Conservation (phyloP, 2,329 filamentous ascomycete species). For the Fusarium pseudoanthophilum region DNA sequence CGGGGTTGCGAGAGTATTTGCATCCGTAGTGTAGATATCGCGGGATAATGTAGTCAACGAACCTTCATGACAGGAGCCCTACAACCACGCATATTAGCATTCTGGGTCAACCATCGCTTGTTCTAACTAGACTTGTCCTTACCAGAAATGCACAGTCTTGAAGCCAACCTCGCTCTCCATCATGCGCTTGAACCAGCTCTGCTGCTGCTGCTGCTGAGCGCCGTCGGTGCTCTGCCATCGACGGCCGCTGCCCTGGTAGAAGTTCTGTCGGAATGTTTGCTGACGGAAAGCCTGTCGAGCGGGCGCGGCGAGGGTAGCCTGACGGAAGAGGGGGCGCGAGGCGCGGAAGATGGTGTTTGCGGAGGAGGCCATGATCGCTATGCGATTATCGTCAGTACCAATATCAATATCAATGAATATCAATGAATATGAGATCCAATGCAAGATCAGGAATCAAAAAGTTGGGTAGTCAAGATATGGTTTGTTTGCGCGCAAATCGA, state of each 20-base stretch:
- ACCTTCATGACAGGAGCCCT: conserved; percentile 94
- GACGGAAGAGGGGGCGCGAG: conserved; percentile 66
- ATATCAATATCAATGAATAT: conserved; percentile 14
- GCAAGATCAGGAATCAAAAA: neutral
- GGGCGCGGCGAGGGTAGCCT: conserved; percentile 63
- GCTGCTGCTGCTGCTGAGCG: conserved; percentile 54
- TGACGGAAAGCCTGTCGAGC: conserved; percentile 65
- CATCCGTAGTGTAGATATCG: neutral
- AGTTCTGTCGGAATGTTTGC: conserved; percentile 55
- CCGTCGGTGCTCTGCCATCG: conserved; percentile 78
- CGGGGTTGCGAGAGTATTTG: neutral
- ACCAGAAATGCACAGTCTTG: conserved; percentile 99
- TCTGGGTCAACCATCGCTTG: neutral
- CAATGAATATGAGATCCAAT: neutral
- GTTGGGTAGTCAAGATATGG: neutral
- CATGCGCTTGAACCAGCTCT: conserved; percentile 76
- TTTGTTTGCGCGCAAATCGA: neutral
- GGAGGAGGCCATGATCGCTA: conserved; percentile 56
- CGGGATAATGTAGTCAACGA: conserved; percentile 32
- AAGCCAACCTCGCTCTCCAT: conserved; percentile 84
- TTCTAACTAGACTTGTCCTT: conserved; percentile 3
- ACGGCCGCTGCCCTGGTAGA: conserved; percentile 52
- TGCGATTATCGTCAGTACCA: conserved; percentile 14
- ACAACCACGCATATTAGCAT: conserved; percentile 37
- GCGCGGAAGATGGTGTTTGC: conserved; percentile 63